These are phyloP conservation scores for Ophiosphaerella narmari DNA, from an alignment of 2,329 filamentous ascomycete species.

Conservation along the genomic window DNA sequence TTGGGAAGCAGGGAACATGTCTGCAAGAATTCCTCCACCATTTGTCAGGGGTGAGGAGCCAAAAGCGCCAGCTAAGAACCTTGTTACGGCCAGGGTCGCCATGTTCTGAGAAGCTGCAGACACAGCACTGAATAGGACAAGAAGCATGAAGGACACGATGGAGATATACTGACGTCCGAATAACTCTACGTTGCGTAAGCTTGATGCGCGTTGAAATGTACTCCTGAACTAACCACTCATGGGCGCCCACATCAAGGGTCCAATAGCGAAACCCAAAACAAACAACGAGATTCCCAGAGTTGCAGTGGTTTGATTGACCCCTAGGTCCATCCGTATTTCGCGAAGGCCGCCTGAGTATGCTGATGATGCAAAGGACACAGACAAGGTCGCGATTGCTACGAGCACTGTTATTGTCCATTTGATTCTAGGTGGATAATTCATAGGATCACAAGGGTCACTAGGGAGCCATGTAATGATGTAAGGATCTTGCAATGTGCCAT, in stretches of 20 bases:
- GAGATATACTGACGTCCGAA: conserved; percentile 54
- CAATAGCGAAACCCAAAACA: conserved; percentile 65
- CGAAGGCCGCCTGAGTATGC: conserved; percentile 65
- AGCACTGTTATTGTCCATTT: conserved; percentile 71
- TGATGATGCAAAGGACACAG: conserved; percentile 70
- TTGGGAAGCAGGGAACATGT: conserved; percentile 25
- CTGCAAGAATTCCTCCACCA: conserved; percentile 46
- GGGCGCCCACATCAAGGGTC: conserved; percentile 69
- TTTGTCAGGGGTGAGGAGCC: conserved; percentile 53
- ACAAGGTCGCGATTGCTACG: conserved; percentile 69
- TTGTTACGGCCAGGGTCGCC: conserved; percentile 50
- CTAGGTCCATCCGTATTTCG: conserved; percentile 61
- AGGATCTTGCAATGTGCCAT: too few species aligned
- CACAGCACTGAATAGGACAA: conserved; percentile 49
- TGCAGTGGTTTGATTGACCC: conserved; percentile 57
- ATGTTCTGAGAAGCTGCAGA: conserved; percentile 53
- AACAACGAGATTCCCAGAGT: conserved; percentile 69
- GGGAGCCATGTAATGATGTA: conserved; percentile 60
- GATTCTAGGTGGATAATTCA: conserved; percentile 59
- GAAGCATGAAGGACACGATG: conserved; percentile 40
- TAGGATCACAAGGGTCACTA: conserved; percentile 69
- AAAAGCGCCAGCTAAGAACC: conserved; percentile 50
- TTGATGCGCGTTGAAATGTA: background rate
- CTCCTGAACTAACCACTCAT: conserved; percentile 1
- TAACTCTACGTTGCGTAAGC: conserved; percentile 51